Conservation (phyloP, 805 yeast species). For the Millerozyma miso region DNA sequence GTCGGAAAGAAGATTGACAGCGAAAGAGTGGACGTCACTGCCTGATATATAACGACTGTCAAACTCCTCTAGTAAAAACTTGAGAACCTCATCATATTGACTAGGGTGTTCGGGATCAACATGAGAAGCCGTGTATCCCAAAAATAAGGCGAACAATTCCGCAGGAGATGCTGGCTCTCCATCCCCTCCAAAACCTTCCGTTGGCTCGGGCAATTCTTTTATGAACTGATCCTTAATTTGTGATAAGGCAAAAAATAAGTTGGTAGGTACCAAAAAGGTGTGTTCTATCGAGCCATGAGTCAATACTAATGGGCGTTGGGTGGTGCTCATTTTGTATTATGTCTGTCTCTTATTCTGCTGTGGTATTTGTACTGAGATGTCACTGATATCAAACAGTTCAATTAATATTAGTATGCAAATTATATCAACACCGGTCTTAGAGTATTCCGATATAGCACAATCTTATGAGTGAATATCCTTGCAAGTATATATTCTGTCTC, state of each 20-base stretch:
- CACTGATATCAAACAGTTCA: too few relatives aligned
- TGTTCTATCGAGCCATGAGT: constrained; percentile 86
- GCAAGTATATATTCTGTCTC: too few relatives aligned
- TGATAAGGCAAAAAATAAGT: constrained; percentile 71
- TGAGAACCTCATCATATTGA: constrained; percentile 66
- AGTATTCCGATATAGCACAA: too few relatives aligned
- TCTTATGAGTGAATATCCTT: too few relatives aligned
- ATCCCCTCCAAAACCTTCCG: constrained; percentile 82
- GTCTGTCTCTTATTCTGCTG: background rate
- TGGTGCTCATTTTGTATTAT: constrained; percentile 15
- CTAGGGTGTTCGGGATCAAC: constrained; percentile 44
- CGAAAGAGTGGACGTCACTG: constrained; percentile 83
- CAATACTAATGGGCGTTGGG: constrained; percentile 72
- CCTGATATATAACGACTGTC: constrained; percentile 64
- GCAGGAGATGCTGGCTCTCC: constrained; percentile 85
- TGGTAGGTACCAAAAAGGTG: constrained; percentile 80
- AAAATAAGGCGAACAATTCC: constrained; percentile 78
- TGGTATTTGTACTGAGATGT: background rate
- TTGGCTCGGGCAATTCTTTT: constrained; percentile 69
- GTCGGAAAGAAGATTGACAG: constrained; percentile 57
- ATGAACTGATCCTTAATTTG: constrained; percentile 84
- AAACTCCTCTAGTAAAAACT: constrained; percentile 73
- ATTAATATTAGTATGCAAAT: too few relatives aligned
- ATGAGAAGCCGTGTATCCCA: constrained; percentile 63
- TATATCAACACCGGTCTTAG: too few relatives aligned